These are phyloP conservation scores for Colletotrichum orchidophilum DNA, from an alignment of 2,329 filamentous ascomycete genomes.

Conservation along the genomic window DNA sequence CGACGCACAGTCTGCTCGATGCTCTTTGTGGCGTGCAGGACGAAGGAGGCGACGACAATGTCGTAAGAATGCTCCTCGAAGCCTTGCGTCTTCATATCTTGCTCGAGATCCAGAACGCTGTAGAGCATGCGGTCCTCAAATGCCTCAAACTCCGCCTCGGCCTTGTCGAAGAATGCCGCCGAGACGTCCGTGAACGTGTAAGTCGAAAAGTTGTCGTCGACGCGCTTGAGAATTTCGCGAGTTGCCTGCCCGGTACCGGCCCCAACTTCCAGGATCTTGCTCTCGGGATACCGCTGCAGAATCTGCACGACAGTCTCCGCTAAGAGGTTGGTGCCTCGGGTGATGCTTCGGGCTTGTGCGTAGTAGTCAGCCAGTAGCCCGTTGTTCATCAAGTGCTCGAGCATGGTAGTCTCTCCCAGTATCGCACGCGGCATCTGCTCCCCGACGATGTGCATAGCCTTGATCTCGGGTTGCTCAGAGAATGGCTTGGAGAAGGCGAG, in stretches of 20 bases:
- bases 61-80: constrained; percentile 27
- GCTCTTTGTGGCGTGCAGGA: constrained; percentile 40
- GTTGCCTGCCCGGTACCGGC: constrained; percentile 52
- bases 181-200: constrained; percentile 40
- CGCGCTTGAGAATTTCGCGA: constrained; percentile 15
- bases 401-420: constrained; percentile 43
- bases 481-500: not conserved
- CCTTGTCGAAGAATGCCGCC: constrained; percentile 35
- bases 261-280: constrained; percentile 37
- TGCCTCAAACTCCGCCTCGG: constrained; percentile 38
- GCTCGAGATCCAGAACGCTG: not conserved
- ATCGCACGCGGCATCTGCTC: constrained; percentile 43
- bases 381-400: constrained; percentile 48
- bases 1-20: constrained; percentile 38
- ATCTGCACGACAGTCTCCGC: constrained; percentile 42
- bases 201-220: not conserved
- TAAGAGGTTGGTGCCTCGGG: not conserved
- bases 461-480: not conserved
- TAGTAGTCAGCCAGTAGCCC: constrained; percentile 48
- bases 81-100: not conserved
- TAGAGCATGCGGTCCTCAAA: constrained; percentile 4
- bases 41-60: constrained; percentile 41
- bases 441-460: constrained; percentile 2
- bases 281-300: constrained; percentile 47
- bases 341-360: constrained; percentile 31